phyloP scores from a whole-genome alignment of 1,284 basidiomycete genomes.

The Naganishia cerealis region DNA sequence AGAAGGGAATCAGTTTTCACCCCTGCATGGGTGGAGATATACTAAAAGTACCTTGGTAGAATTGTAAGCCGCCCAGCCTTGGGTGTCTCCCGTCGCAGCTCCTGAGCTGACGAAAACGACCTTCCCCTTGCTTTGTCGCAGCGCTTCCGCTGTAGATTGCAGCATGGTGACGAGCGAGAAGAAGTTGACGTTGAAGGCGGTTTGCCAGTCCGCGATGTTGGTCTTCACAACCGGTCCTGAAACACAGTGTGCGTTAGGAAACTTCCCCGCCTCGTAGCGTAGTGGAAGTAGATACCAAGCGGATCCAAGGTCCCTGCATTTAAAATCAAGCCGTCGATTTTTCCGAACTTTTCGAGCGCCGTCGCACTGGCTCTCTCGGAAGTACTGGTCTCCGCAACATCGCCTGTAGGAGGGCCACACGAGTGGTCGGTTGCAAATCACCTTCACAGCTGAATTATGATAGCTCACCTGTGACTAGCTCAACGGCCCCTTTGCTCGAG shows the following conservation, averaged over 20 bases:
- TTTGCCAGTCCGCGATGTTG: slow-evolving; percentile 34
- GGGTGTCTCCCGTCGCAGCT: slow-evolving; percentile 55
- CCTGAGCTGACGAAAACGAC: slow-evolving; percentile 59
- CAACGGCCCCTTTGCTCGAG: not conserved
- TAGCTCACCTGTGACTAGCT: slow-evolving; percentile 12
- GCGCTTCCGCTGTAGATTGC: slow-evolving; percentile 55
- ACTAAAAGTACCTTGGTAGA: slow-evolving; percentile 42
- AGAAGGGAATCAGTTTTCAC: not conserved
- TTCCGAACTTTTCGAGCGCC: slow-evolving; percentile 54
- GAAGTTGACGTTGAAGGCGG: slow-evolving; percentile 56
- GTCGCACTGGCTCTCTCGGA: slow-evolving; percentile 46
- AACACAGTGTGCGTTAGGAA: slow-evolving; percentile 1
- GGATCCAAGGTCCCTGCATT: slow-evolving; percentile 58
- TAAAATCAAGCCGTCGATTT: slow-evolving; percentile 56
- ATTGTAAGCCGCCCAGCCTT: slow-evolving; percentile 59
- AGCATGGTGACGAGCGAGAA: slow-evolving; percentile 57
- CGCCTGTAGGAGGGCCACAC: slow-evolving; percentile 44
- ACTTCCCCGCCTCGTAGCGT: not conserved
- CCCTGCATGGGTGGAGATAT: not conserved
- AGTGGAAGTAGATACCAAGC: slow-evolving; percentile 40
- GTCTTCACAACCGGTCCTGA: slow-evolving; percentile 19
- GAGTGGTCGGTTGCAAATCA: slow-evolving; percentile 35
- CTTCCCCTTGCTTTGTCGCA: slow-evolving; percentile 49
- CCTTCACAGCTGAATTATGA: not conserved
- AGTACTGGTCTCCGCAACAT: slow-evolving; percentile 52